phyloP scores from a whole-genome alignment of 208 protist species.

The Wallacemonas collosoma region DNA sequence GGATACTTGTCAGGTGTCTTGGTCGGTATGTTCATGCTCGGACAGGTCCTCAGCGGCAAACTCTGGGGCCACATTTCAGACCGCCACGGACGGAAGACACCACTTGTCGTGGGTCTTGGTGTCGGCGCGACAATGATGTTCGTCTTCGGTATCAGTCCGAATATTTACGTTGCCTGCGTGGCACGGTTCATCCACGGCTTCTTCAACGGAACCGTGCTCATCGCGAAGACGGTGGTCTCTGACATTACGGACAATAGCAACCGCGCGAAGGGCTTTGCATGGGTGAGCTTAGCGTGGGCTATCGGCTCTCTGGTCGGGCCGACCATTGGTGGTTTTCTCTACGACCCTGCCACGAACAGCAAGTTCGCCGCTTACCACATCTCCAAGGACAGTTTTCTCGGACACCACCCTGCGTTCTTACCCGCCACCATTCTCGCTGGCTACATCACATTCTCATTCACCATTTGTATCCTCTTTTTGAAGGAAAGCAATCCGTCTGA shows the following conservation, averaged over 20 bases:
- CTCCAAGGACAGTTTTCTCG: conserved; percentile 19
- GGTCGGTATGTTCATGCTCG: conserved; percentile 36
- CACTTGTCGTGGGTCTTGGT: conserved; percentile 29
- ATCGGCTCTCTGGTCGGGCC: conserved; percentile 35
- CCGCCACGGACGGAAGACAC: conserved; percentile 30
- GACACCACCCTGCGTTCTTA: conserved; percentile 19
- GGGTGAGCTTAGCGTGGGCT: conserved; percentile 88
- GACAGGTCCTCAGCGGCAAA: conserved; percentile 33
- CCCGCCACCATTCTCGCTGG: conserved; percentile 4
- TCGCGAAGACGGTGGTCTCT: conserved; percentile 42
- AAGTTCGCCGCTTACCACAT: conserved; percentile 31
- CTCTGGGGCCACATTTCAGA: conserved; percentile 37
- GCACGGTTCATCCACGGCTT: conserved; percentile 44
- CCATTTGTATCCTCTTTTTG: conserved; percentile 5
- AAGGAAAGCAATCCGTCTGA: conserved; percentile 15
- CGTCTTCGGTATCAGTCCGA: conserved; percentile 41
- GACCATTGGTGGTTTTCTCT: conserved; percentile 37
- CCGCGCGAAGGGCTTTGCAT: conserved; percentile 87
- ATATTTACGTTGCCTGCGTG: conserved; percentile 31
- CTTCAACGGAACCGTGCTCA: conserved; percentile 39
- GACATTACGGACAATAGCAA: conserved; percentile 44
- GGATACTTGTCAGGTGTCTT: conserved; percentile 35
- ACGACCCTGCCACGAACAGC: conserved; percentile 31
- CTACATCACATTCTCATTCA: conserved; percentile 14
- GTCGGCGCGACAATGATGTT: conserved; percentile 27